A percentile compares a stretch with the other conserved stretches of the same genome.
phyloP scores from a whole-genome alignment of 352 stramenopile genomes.

The Phytopythium boreale region DNA sequence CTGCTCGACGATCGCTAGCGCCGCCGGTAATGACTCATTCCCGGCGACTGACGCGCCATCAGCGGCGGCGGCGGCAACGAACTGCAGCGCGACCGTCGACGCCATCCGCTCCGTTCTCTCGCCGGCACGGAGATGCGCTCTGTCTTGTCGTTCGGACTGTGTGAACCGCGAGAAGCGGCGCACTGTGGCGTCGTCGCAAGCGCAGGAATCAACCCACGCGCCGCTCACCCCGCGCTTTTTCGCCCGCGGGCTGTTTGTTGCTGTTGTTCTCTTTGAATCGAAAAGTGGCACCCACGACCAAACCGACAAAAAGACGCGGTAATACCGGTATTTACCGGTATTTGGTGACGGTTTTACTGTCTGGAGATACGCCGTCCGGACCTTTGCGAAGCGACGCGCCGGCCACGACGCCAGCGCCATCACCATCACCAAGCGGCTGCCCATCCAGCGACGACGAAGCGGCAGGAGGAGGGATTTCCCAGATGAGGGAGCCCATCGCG shows the following conservation, averaged over 20 bases:
- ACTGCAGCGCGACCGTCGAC: background rate
- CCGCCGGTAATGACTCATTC: conserved; percentile 6
- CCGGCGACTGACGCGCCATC: background rate
- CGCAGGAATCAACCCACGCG: conserved; percentile 1
- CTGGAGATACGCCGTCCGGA: too few relatives aligned
- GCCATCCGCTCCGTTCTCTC: background rate
- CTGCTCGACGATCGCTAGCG: conserved; percentile 54
- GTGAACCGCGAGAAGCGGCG: background rate
- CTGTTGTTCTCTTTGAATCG: background rate
- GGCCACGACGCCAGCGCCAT: too few relatives aligned
- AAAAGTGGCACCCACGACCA: too few relatives aligned
- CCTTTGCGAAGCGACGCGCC: too few relatives aligned
- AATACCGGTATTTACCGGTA: background rate
- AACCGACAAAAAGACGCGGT: background rate
- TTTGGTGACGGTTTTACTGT: too few relatives aligned
- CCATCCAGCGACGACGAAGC: too few relatives aligned
- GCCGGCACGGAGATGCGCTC: too few relatives aligned
- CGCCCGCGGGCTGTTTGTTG: background rate
- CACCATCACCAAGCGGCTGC: too few relatives aligned
- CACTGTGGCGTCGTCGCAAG: background rate
- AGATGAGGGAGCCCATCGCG: too few relatives aligned
- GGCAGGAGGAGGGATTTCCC: too few relatives aligned
- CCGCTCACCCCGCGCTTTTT: background rate
- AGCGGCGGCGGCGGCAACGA: background rate
- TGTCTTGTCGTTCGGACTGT: background rate